A percentile compares a stretch with the other conserved stretches of the same genome.
These are phyloP conservation scores for Xylaria sp. DNA, from an alignment of 2,329 filamentous ascomycete genomes.

Conservation along the genomic window DNA sequence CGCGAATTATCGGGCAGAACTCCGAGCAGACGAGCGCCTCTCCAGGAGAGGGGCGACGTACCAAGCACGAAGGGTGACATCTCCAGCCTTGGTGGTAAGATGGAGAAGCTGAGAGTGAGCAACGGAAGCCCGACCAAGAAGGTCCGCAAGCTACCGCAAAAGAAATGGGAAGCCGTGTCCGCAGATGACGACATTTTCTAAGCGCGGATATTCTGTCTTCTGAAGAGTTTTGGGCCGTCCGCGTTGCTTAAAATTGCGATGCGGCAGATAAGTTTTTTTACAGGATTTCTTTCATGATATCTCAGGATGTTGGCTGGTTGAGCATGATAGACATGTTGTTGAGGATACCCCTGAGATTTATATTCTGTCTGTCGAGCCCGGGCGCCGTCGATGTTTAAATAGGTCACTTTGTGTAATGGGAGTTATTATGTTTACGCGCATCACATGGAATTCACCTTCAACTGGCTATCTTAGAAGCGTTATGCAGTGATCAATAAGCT, in stretches of 20 bases:
- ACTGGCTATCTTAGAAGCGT: neutral
- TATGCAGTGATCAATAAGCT: neutral
- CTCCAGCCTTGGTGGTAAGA: conserved; percentile 56
- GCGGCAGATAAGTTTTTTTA: conserved; percentile 12
- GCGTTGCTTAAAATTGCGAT: neutral
- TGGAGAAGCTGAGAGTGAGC: conserved; percentile 64
- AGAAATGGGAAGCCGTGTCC: conserved; percentile 59
- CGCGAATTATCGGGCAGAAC: conserved; percentile 73
- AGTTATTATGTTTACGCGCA: conserved; percentile 14
- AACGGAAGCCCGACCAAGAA: conserved; percentile 63
- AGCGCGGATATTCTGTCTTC: conserved; percentile 20
- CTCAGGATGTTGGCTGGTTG: conserved; percentile 18
- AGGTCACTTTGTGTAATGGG: conserved; percentile 20
- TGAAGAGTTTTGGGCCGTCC: neutral
- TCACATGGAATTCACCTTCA: neutral
- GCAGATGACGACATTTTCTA: conserved; percentile 57
- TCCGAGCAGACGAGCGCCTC: conserved; percentile 68
- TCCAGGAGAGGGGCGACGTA: conserved; percentile 64
- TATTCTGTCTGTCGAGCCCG: conserved; percentile 11
- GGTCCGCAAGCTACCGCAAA: conserved; percentile 60
- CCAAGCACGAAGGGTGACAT: conserved; percentile 45
- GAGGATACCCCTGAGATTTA: conserved; percentile 37
- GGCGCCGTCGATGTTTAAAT: conserved; percentile 10
- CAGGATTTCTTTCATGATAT: conserved; percentile 11
- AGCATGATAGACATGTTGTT: conserved; percentile 25